A percentile compares a stretch with the other conserved stretches of the same genome.
phyloP scores from a whole-genome alignment of 345 rosid species.

The Rhodamnia argentea region DNA sequence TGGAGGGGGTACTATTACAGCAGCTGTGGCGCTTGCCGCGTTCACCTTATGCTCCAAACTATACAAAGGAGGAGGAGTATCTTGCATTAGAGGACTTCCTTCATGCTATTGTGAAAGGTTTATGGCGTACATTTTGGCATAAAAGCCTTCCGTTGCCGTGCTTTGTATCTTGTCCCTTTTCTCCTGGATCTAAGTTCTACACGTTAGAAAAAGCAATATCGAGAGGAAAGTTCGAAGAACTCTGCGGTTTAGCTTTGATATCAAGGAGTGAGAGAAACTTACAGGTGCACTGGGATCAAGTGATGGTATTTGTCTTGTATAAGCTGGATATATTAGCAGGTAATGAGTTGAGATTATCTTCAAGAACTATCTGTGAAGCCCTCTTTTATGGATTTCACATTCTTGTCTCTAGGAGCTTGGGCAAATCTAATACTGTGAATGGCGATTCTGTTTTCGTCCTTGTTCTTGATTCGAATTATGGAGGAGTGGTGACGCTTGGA shows the following conservation, averaged over 20 bases:
- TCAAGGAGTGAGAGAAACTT: slow-evolving; percentile 22
- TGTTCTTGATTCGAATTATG: slow-evolving; percentile 51
- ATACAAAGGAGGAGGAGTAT: slow-evolving; percentile 29
- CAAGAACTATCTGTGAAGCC: slow-evolving; percentile 45
- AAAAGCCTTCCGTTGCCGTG: slow-evolving; percentile 40
- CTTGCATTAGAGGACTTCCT: slow-evolving; percentile 51
- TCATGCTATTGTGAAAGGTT: slow-evolving; percentile 30
- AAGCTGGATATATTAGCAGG: slow-evolving; percentile 32
- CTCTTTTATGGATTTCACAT: slow-evolving; percentile 48
- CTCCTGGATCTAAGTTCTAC: slow-evolving; percentile 47
- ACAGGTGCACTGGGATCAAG: slow-evolving; percentile 44
- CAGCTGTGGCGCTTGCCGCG: slow-evolving; percentile 57
- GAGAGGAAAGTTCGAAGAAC: slow-evolving; percentile 38
- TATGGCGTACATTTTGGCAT: slow-evolving; percentile 67
- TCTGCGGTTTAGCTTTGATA: slow-evolving; percentile 43
- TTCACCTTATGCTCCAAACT: slow-evolving; percentile 15
- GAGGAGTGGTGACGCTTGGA: slow-evolving; percentile 49
- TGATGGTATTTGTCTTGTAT: slow-evolving; percentile 30
- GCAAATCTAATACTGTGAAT: slow-evolving; percentile 19
- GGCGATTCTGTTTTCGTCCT: slow-evolving; percentile 29
- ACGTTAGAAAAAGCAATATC: slow-evolving; percentile 38
- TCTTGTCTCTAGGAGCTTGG: slow-evolving; percentile 39
- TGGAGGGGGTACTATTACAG: slow-evolving; percentile 50
- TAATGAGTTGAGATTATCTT: slow-evolving; percentile 30
- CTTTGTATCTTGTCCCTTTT: slow-evolving; percentile 29